phyloP scores from a whole-genome alignment of 208 protist species.

The Wallacemonas sp. region DNA sequence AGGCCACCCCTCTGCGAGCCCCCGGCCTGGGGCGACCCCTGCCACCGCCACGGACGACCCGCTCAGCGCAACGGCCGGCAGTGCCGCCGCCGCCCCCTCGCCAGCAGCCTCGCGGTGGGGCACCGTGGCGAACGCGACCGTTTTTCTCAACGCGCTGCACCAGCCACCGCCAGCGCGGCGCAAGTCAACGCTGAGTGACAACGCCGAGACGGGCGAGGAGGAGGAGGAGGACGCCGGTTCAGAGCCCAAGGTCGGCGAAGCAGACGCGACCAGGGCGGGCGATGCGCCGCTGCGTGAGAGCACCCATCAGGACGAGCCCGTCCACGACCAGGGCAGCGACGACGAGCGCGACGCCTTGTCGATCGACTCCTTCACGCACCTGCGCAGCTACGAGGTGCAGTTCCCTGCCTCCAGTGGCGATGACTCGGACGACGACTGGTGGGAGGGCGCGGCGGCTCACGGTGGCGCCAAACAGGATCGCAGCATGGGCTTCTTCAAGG shows the following conservation, averaged over 20 bases:
- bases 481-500: slow-evolving; percentile 4
- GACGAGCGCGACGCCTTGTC: background rate
- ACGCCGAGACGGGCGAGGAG: too few relatives aligned
- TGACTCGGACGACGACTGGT: slow-evolving; percentile 8
- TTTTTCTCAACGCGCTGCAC: slow-evolving; percentile 6
- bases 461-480: background rate
- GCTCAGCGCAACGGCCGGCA: too few relatives aligned
- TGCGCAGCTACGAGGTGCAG: slow-evolving; percentile 8
- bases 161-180: background rate
- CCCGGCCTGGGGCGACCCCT: too few relatives aligned
- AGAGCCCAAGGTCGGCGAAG: background rate
- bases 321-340: background rate
- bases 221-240: background rate
- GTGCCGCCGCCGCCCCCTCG: too few relatives aligned
- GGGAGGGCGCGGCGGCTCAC: background rate
- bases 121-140: background rate
- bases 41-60: too few relatives aligned
- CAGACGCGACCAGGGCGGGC: background rate
- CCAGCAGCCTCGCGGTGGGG: background rate
- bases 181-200: background rate
- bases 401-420: slow-evolving; percentile 8
- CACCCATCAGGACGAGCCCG: background rate
- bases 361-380: background rate
- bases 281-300: too few relatives aligned
- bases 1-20: too few relatives aligned